A percentile compares a stretch with the other conserved stretches of the same genome.
These are phyloP conservation scores for Penicillium flavigenum DNA, from an alignment of 495 filamentous ascomycete genomes.

Conservation along the genomic window DNA sequence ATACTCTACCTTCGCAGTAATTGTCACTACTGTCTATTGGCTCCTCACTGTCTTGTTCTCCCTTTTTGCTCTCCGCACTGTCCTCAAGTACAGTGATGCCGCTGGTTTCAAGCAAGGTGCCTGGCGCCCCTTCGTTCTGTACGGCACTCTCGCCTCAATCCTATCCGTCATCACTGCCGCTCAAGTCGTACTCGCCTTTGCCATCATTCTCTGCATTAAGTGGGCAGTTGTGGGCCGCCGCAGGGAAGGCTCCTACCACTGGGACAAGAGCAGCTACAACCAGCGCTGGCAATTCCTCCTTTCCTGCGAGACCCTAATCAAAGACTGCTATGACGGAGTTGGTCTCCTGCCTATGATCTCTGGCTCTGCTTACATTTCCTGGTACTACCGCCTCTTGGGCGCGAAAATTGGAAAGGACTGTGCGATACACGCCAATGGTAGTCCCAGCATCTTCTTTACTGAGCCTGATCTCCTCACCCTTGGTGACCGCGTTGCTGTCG, in stretches of 20 bases:
- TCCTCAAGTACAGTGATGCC: conserved; percentile 18
- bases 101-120: conserved; percentile 13
- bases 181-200: conserved; percentile 35
- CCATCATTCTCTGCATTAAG: conserved; percentile 36
- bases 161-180: conserved; percentile 29
- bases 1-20: conserved; percentile 37
- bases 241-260: conserved; percentile 43
- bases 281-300: conserved; percentile 49
- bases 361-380: conserved; percentile 36
- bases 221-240: conserved; percentile 46
- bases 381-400: conserved; percentile 46
- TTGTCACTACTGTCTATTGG: conserved; percentile 42
- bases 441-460: conserved; percentile 45
- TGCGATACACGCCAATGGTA: conserved; percentile 45
- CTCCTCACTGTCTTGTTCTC: conserved; percentile 34
- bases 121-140: conserved; percentile 34
- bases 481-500: conserved; percentile 45
- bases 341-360: conserved; percentile 46
- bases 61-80: conserved; percentile 18
- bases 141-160: conserved; percentile 27
- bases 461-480: conserved; percentile 49
- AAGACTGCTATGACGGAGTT: conserved; percentile 39
- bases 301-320: conserved; percentile 42
- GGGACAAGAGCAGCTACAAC: conserved; percentile 46
- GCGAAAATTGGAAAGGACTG: conserved; percentile 46